phyloP scores from a whole-genome alignment of 106 monocot species.

The Allium cepa region DNA sequence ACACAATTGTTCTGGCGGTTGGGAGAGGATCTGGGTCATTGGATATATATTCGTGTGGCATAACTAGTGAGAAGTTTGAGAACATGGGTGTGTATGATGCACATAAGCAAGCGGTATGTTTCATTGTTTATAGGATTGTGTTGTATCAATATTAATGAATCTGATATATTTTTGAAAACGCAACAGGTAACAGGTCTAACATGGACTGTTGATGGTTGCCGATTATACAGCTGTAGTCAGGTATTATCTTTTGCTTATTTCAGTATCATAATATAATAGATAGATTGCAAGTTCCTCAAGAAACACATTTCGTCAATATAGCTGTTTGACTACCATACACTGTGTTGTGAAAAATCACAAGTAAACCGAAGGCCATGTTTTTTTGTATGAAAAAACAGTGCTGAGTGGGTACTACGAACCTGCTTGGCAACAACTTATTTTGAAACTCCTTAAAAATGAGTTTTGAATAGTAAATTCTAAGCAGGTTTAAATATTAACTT shows the following conservation, averaged over 20 bases:
- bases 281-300: no score
- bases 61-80: constrained; percentile 26
- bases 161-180: constrained; percentile 15
- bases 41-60: constrained; percentile 54
- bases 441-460: no score
- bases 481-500: no score
- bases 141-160: not conserved
- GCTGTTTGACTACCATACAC: no score
- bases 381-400: no score
- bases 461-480: no score
- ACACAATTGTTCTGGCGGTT: constrained; percentile 49
- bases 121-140: not conserved
- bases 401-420: no score
- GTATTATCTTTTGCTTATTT: constrained; percentile 20
- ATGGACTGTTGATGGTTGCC: constrained; percentile 65
- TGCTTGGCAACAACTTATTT: no score
- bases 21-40: constrained; percentile 84
- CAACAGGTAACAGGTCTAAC: constrained; percentile 76
- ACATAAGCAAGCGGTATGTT: constrained; percentile 71
- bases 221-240: constrained; percentile 86
- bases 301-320: no score
- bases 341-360: no score
- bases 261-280: no score
- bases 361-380: no score
- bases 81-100: constrained; percentile 33